Conservation (phyloP, 2,329 filamentous ascomycete species). For the Ceratocystis cacaofunesta region DNA sequence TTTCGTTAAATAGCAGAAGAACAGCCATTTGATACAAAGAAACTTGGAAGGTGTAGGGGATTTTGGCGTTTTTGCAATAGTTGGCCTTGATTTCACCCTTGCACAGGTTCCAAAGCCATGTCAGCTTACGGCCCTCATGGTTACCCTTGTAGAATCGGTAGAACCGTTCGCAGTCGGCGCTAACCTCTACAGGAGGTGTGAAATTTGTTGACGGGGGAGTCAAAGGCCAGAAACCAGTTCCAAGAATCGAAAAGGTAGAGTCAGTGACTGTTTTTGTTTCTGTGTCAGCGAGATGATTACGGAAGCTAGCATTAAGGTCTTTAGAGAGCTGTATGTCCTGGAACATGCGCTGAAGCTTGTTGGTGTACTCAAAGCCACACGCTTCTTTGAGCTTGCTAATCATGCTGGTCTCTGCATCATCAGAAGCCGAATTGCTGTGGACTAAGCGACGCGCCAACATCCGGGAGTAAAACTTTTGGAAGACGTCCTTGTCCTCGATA, state of each 20-base stretch:
- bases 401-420: constrained; percentile 98
- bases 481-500: constrained; percentile 98
- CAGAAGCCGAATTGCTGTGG: constrained; percentile 86
- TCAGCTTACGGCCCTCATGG: constrained; percentile 89
- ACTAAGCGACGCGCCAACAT: constrained; percentile 92
- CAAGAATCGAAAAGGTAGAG: constrained; percentile 80
- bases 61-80: constrained; percentile 79
- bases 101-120: constrained; percentile 96
- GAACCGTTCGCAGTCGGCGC: constrained; percentile 79
- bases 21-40: constrained; percentile 98
- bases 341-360: constrained; percentile 99
- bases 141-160: constrained; percentile 87
- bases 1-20: constrained; percentile 85
- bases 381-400: constrained; percentile 98
- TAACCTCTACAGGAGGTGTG: constrained; percentile 69
- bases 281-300: constrained; percentile 53
- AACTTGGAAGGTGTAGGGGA: constrained; percentile 91
- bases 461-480: constrained; percentile 97
- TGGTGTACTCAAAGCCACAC: constrained; percentile 97
- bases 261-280: constrained; percentile 50
- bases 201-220: constrained; percentile 78
- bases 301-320: constrained; percentile 82
- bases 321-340: constrained; percentile 99
- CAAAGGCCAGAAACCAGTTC: constrained; percentile 94
- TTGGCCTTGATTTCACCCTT: constrained; percentile 93